Conservation (phyloP, 164 flowering plant species). For the Magnolia changhungtana region DNA sequence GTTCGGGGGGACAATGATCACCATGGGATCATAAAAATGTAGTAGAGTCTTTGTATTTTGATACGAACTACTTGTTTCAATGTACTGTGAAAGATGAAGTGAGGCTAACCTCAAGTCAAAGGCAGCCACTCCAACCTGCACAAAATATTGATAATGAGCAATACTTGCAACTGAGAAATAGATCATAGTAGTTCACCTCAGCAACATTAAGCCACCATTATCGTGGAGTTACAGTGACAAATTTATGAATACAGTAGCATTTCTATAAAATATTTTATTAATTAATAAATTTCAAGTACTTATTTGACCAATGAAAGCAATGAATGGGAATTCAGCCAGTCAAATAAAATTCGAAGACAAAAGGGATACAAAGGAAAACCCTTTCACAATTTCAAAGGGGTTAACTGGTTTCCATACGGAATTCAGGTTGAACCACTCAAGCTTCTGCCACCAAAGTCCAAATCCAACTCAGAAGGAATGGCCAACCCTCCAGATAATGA, state of each 20-base stretch:
- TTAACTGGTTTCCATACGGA: not conserved
- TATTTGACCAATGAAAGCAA: not conserved
- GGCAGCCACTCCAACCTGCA: slow-evolving; percentile 95
- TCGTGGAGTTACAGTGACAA: not conserved
- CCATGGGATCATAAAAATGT: slow-evolving; percentile 86
- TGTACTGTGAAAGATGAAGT: slow-evolving; percentile 92
- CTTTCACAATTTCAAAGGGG: not conserved
- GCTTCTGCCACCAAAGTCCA: too few relatives aligned
- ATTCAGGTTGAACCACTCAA: too few relatives aligned
- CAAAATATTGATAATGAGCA: slow-evolving; percentile 2
- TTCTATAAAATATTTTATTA: too few relatives aligned
- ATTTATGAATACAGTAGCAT: not conserved
- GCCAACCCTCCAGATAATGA: not conserved
- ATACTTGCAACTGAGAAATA: not conserved
- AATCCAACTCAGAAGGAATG: not conserved
- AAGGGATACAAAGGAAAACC: not conserved
- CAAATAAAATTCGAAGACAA: not conserved
- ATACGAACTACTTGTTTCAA: slow-evolving; percentile 92
- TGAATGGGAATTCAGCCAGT: not conserved
- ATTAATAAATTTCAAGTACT: too few relatives aligned
- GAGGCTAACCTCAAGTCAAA: slow-evolving; percentile 92
- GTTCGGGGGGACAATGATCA: slow-evolving; percentile 83
- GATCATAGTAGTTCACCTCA: not conserved
- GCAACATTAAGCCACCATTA: not conserved
- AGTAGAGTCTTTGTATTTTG: slow-evolving; percentile 91